Evolutionary conservation across 495 filamentous ascomycete genomes (phyloP).

Genomic region (Xylaria flabelliformis): DNA sequence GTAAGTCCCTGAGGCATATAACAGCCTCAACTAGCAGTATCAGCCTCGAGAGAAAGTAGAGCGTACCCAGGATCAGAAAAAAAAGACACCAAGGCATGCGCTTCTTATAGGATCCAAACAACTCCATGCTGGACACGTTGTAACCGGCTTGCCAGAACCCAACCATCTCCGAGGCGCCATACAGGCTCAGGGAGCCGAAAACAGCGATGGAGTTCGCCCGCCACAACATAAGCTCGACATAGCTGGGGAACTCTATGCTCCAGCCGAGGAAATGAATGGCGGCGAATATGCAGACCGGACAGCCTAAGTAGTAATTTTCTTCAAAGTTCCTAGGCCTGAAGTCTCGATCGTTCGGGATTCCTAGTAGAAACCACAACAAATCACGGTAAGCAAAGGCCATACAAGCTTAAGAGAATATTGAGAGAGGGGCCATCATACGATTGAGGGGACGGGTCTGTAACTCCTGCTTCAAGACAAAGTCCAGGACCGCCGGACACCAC

Average conservation of each 20-base stretch:
- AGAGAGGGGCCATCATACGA: not conserved
- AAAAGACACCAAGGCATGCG: not conserved
- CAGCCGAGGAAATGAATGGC: constrained; percentile 1
- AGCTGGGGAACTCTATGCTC: not conserved
- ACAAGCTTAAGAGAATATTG: not conserved
- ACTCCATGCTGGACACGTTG: not conserved
- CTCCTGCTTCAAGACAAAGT: constrained; percentile 1
- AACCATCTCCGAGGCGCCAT: constrained; percentile 1
- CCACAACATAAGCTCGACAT: constrained; percentile 30
- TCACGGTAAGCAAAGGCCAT: not conserved
- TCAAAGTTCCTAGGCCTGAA: not conserved
- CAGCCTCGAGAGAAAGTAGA: not conserved
- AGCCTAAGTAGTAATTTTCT: not conserved
- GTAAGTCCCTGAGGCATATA: not conserved
- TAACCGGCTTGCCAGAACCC: not conserved
- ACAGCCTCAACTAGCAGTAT: not conserved
- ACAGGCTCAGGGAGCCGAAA: not conserved
- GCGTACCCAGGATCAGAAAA: not conserved
- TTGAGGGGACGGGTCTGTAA: constrained; percentile 1
- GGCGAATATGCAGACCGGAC: not conserved
- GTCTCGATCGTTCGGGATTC: not conserved
- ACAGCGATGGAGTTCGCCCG: not conserved
- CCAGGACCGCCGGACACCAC: not conserved
- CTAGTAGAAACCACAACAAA: not conserved
- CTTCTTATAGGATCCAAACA: constrained; percentile 3